Conservation (phyloP, 2,329 filamentous ascomycete species). For the Thelonectria discophora region DNA sequence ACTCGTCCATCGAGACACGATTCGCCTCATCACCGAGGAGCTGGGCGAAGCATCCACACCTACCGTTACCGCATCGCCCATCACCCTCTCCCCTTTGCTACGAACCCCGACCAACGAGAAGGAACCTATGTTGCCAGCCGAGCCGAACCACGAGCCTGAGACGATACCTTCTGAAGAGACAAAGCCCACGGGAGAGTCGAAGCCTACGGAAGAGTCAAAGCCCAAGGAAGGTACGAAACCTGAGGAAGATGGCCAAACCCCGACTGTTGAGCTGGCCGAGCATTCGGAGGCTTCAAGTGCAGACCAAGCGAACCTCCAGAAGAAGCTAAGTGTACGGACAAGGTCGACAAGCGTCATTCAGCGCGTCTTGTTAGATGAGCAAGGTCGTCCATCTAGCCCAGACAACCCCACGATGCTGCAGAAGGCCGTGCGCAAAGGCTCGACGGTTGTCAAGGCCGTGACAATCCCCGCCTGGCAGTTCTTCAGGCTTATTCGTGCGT, state of each 20-base stretch:
- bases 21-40: conserved; percentile 48
- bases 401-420: conserved; percentile 54
- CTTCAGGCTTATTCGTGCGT: conserved; percentile 88
- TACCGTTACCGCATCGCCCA: conserved; percentile 45
- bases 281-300: background rate
- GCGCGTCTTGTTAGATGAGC: conserved; percentile 63
- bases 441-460: conserved; percentile 76
- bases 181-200: no score
- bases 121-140: conserved; percentile 9
- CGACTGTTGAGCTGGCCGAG: background rate
- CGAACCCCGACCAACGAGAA: conserved; percentile 32
- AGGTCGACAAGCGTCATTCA: conserved; percentile 70
- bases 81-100: conserved; percentile 40
- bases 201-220: no score
- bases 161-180: no score
- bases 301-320: conserved; percentile 36
- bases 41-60: conserved; percentile 46
- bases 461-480: conserved; percentile 98
- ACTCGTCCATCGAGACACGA: conserved; percentile 44
- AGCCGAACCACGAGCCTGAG: conserved; percentile 3
- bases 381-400: conserved; percentile 54
- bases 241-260: conserved; percentile 1
- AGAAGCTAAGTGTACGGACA: conserved; percentile 50
- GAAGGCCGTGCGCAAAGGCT: conserved; percentile 55
- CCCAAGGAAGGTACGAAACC: background rate